These are phyloP conservation scores for Lactarius hatsudake DNA, from an alignment of 768 basidiomycete species.

Conservation along the genomic window DNA sequence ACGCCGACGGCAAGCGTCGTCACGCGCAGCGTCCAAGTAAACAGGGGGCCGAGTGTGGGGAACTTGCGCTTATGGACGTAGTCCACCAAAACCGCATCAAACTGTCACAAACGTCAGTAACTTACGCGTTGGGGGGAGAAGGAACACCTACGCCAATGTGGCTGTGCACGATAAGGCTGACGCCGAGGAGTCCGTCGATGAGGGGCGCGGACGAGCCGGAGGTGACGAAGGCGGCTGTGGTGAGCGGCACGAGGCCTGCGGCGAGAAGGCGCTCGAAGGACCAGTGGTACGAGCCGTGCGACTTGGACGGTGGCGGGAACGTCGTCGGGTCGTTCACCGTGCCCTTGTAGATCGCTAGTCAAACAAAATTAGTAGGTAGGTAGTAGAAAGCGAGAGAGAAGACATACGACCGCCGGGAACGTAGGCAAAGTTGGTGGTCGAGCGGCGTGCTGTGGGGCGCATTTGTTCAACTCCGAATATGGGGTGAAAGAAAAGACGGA, in stretches of 20 bases:
- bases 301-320: constrained; percentile 77
- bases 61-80: constrained; percentile 94
- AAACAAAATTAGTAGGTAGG: not conserved
- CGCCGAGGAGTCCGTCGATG: constrained; percentile 84
- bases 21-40: constrained; percentile 73
- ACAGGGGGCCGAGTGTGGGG: constrained; percentile 68
- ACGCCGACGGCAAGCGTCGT: constrained; percentile 79
- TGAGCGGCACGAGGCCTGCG: constrained; percentile 84
- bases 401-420: constrained; percentile 72
- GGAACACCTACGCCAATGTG: constrained; percentile 79
- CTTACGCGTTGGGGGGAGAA: not conserved
- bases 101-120: constrained; percentile 43
- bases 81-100: constrained; percentile 76
- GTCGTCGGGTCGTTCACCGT: constrained; percentile 93
- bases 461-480: constrained; percentile 17
- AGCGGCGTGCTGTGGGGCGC: constrained; percentile 21
- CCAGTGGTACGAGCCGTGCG: constrained; percentile 89
- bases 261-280: constrained; percentile 92
- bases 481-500: not conserved
- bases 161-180: constrained; percentile 88
- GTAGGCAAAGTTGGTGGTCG: constrained; percentile 37
- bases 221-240: constrained; percentile 80
- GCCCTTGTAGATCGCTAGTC: constrained; percentile 77
- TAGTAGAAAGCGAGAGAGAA: constrained; percentile 25
- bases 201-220: constrained; percentile 75